phyloP scores from a whole-genome alignment of 495 filamentous ascomycete species.

The Podospora pseudoanserina region DNA sequence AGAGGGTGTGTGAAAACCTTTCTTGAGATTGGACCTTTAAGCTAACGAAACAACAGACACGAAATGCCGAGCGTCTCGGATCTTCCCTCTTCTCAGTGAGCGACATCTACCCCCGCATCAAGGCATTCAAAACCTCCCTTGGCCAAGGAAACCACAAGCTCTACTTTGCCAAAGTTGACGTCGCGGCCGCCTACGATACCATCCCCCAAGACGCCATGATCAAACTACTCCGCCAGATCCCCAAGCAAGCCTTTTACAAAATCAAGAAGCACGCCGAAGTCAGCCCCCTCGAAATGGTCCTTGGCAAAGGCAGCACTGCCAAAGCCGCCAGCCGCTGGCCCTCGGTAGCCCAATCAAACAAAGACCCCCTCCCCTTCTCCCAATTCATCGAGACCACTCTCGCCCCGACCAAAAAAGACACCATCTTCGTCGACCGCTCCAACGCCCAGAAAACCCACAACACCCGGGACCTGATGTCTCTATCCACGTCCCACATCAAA shows the following conservation, averaged over 20 bases:
- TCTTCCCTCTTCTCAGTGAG: constrained; percentile 74
- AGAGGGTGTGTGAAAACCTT: constrained; percentile 49
- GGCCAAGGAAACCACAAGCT: constrained; percentile 21
- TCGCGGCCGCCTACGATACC: constrained; percentile 89
- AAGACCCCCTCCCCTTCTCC: constrained; percentile 52
- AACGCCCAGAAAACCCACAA: constrained; percentile 51
- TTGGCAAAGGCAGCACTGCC: constrained; percentile 13
- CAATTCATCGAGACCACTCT: constrained; percentile 51
- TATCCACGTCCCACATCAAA: constrained; percentile 73
- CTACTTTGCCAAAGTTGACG: constrained; percentile 91
- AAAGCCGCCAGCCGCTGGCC: constrained; percentile 58
- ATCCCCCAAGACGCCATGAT: constrained; percentile 81
- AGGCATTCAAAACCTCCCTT: constrained; percentile 58
- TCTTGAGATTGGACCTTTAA: not conserved
- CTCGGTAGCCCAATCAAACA: constrained; percentile 51
- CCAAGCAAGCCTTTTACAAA: constrained; percentile 64
- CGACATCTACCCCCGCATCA: constrained; percentile 76
- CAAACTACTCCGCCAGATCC: constrained; percentile 58
- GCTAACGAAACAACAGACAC: constrained; percentile 34
- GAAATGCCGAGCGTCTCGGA: constrained; percentile 62
- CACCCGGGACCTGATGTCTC: constrained; percentile 57
- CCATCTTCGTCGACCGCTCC: constrained; percentile 67
- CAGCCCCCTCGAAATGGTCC: constrained; percentile 37
- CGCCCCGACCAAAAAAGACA: constrained; percentile 52
- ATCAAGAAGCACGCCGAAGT: constrained; percentile 73